These are phyloP conservation scores for Kuraishia molischiana DNA, from an alignment of 805 yeast species.

Conservation along the genomic window DNA sequence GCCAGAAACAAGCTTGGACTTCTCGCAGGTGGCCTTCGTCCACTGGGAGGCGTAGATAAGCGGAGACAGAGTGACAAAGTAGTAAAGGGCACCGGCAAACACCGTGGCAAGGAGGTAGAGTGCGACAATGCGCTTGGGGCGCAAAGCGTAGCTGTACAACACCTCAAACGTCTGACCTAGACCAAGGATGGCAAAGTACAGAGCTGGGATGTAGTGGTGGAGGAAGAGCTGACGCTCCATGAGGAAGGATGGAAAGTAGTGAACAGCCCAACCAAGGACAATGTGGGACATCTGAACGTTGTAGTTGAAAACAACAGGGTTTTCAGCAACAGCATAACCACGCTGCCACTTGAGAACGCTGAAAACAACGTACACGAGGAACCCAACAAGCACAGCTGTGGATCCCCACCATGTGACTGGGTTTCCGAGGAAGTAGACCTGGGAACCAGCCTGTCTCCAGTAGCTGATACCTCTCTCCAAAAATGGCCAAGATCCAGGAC, in stretches of 20 bases:
- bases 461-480: slow-evolving; percentile 72
- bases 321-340: slow-evolving; percentile 31
- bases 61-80: slow-evolving; percentile 58
- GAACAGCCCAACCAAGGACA: slow-evolving; percentile 61
- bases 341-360: slow-evolving; percentile 55
- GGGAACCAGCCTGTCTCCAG: slow-evolving; percentile 51
- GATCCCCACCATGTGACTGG: slow-evolving; percentile 75
- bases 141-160: slow-evolving; percentile 16
- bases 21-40: slow-evolving; percentile 60
- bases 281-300: slow-evolving; percentile 55
- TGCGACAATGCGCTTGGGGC: slow-evolving; percentile 31
- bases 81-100: slow-evolving; percentile 36
- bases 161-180: slow-evolving; percentile 30
- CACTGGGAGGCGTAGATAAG: slow-evolving; percentile 72
- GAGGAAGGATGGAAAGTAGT: slow-evolving; percentile 65
- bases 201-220: slow-evolving; percentile 90
- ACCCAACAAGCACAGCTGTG: slow-evolving; percentile 40
- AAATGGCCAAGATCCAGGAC: slow-evolving; percentile 69
- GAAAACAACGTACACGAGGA: slow-evolving; percentile 36
- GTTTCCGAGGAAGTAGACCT: slow-evolving; percentile 68
- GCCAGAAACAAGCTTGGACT: slow-evolving; percentile 43
- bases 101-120: slow-evolving; percentile 37
- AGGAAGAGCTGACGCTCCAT: slow-evolving; percentile 92
- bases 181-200: slow-evolving; percentile 56
- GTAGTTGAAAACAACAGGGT: slow-evolving; percentile 51